These are phyloP conservation scores for Talaromyces sp. DNA, from an alignment of 2,329 filamentous ascomycete genomes.

Conservation along the genomic window DNA sequence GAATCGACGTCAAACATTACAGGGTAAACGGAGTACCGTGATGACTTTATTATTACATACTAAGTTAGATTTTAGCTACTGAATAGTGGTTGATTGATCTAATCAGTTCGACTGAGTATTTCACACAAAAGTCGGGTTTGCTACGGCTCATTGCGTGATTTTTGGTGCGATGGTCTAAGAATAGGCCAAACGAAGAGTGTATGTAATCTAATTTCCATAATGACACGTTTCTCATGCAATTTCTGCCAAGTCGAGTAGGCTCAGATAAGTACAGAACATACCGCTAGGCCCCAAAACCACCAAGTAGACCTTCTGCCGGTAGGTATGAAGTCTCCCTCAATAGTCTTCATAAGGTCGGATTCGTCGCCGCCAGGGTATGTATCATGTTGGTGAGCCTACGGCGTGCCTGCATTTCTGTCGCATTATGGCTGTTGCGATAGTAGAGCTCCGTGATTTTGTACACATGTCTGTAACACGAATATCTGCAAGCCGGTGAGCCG, in stretches of 20 bases:
- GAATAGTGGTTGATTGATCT: not conserved
- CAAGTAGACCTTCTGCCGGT: not conserved
- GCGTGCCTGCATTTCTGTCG: slow-evolving; percentile 37
- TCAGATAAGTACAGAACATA: not conserved
- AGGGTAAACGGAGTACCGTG: not conserved
- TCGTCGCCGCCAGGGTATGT: slow-evolving; percentile 28
- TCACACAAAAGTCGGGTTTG: not conserved
- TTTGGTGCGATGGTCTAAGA: not conserved
- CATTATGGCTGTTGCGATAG: slow-evolving; percentile 36
- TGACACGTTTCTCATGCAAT: not conserved
- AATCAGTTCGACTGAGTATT: not conserved
- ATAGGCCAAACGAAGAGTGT: not conserved
- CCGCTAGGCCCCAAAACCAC: not conserved
- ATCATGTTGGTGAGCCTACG: slow-evolving; percentile 34
- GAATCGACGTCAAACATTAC: not conserved
- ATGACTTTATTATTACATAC: not conserved
- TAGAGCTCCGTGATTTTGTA: slow-evolving; percentile 39
- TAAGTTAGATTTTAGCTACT: not conserved
- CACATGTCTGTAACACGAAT: slow-evolving; percentile 39
- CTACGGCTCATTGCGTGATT: not conserved
- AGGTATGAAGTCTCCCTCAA: not conserved
- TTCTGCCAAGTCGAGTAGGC: not conserved
- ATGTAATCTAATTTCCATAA: not conserved
- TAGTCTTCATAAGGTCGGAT: slow-evolving; percentile 2
- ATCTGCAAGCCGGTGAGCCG: slow-evolving; percentile 26